phyloP scores from a whole-genome alignment of 2,329 filamentous ascomycete genomes.

The Chaetomiaceae sp. region DNA sequence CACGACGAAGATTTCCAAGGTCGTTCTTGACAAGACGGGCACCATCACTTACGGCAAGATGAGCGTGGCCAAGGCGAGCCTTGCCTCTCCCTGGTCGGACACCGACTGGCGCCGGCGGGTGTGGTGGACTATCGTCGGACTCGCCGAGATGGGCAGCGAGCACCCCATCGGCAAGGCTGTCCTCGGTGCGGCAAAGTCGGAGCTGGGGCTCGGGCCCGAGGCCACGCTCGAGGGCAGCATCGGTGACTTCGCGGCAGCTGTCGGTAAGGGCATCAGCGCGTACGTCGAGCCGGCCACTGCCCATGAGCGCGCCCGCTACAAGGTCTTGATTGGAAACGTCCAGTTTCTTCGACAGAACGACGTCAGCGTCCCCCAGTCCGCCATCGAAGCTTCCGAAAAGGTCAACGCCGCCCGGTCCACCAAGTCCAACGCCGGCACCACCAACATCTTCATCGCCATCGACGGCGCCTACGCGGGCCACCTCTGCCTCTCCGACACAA shows the following conservation, averaged over 20 bases:
- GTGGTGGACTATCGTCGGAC: conserved; percentile 94
- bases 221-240: conserved; percentile 74
- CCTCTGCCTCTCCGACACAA: conserved; percentile 78
- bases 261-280: conserved; percentile 81
- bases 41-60: conserved; percentile 94
- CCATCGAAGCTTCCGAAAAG: conserved; percentile 57
- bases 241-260: conserved; percentile 74
- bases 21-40: conserved; percentile 93
- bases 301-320: conserved; percentile 64
- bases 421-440: conserved; percentile 59
- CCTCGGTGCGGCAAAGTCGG: conserved; percentile 63
- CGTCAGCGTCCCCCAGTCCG: conserved; percentile 58
- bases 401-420: conserved; percentile 40
- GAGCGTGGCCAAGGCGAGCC: conserved; percentile 70
- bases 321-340: conserved; percentile 77
- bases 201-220: conserved; percentile 67
- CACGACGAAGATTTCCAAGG: conserved; percentile 80
- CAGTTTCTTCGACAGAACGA: conserved; percentile 66
- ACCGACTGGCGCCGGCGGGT: conserved; percentile 63
- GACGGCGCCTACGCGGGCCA: conserved; percentile 74
- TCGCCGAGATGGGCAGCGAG: conserved; percentile 94
- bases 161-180: conserved; percentile 94
- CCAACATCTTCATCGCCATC: conserved; percentile 86
- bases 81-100: conserved; percentile 63
- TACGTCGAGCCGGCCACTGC: conserved; percentile 68